Evolutionary conservation across 345 rosid species (phyloP).

Genomic region (Dipteronia sinensis): DNA sequence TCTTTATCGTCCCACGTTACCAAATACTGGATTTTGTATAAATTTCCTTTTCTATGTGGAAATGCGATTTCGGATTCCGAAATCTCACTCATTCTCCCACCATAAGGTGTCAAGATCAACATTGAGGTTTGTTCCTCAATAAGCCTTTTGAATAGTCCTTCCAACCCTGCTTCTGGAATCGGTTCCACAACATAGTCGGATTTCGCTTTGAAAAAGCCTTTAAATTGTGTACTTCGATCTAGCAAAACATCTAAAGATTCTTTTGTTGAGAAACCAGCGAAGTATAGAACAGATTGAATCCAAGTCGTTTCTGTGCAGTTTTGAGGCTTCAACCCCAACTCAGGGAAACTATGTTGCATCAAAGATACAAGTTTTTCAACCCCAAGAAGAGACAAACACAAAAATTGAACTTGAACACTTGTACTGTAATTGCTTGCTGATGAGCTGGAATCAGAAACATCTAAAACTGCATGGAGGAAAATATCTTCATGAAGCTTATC

Average conservation of each 20-base stretch:
- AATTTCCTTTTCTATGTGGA: constrained; percentile 55
- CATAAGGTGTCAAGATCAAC: constrained; percentile 57
- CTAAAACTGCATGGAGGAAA: constrained; percentile 19
- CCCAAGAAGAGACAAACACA: constrained; percentile 39
- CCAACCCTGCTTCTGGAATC: constrained; percentile 38
- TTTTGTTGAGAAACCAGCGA: constrained; percentile 27
- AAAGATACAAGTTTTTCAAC: constrained; percentile 30
- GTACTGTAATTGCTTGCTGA: neutral
- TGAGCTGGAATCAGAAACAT: constrained; percentile 9
- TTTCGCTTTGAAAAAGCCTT: constrained; percentile 42
- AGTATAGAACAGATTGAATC: constrained; percentile 46
- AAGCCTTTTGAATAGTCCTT: constrained; percentile 30
- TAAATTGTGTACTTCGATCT: constrained; percentile 26
- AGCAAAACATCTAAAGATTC: constrained; percentile 31
- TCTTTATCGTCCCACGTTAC: constrained; percentile 40
- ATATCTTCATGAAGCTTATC: constrained; percentile 22
- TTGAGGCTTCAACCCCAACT: constrained; percentile 40
- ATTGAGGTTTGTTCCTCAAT: constrained; percentile 19
- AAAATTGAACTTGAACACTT: constrained; percentile 35
- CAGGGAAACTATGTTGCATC: constrained; percentile 41
- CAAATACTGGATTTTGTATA: constrained; percentile 48
- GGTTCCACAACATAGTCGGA: constrained; percentile 53
- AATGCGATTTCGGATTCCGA: constrained; percentile 40
- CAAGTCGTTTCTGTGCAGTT: constrained; percentile 53
- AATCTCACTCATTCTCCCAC: constrained; percentile 55